Conservation (phyloP, 441 rosid genomes). For the Populus hybrid region DNA sequence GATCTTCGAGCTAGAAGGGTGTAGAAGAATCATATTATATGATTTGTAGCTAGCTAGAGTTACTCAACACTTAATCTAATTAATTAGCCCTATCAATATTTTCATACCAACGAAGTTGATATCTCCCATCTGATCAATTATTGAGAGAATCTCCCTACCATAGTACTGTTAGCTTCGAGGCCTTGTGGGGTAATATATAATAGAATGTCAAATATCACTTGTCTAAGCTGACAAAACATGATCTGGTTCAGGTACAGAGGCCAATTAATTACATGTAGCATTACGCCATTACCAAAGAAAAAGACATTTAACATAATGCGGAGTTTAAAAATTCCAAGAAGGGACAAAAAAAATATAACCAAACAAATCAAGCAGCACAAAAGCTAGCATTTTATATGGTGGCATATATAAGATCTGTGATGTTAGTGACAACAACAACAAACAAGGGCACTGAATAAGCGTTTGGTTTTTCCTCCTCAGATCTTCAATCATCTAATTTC, state of each 20-base stretch:
- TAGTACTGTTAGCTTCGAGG: conserved; percentile 16
- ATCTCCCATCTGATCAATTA: conserved; percentile 15
- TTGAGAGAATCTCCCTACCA: conserved; percentile 7
- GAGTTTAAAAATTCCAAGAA: not conserved
- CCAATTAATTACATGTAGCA: conserved; percentile 15
- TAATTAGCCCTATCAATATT: not conserved
- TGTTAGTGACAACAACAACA: conserved; percentile 16
- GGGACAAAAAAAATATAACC: conserved; percentile 1
- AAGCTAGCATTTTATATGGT: not conserved
- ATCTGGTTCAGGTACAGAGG: conserved; percentile 26
- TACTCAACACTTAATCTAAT: not conserved
- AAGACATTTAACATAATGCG: conserved; percentile 16
- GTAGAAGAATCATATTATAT: too few relatives aligned
- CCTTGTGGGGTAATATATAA: conserved; percentile 23
- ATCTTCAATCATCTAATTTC: conserved; percentile 21
- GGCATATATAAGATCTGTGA: conserved; percentile 9
- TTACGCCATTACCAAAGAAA: conserved; percentile 16
- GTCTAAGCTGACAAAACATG: conserved; percentile 26
- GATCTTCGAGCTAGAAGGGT: too few relatives aligned
- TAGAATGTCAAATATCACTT: conserved; percentile 20
- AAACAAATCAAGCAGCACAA: conserved; percentile 17
- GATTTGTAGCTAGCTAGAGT: not conserved
- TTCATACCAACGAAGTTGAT: not conserved
- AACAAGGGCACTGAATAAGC: conserved; percentile 23
- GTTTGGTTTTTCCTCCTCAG: conserved; percentile 16